Conservation (phyloP, 192 early-diverging fungal genomes). For the Pilobolus umbonatus region DNA sequence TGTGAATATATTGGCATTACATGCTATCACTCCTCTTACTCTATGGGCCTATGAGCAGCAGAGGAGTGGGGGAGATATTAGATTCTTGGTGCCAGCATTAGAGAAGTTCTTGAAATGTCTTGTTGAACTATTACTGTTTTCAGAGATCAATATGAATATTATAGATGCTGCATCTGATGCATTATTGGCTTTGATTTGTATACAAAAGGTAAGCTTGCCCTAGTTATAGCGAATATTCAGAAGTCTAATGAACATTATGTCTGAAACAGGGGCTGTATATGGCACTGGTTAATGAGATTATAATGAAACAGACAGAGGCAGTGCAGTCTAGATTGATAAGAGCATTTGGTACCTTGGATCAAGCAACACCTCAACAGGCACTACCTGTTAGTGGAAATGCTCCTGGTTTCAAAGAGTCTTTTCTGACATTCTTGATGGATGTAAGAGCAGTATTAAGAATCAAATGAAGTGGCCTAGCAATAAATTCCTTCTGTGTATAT, state of each 20-base stretch:
- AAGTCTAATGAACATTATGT: background rate
- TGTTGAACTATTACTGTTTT: constrained; percentile 56
- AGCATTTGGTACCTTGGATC: constrained; percentile 43
- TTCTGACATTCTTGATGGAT: constrained; percentile 57
- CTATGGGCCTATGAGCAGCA: constrained; percentile 50
- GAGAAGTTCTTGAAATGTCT: constrained; percentile 48
- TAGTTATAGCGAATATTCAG: background rate
- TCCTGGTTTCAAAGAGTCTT: constrained; percentile 38
- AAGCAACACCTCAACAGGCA: constrained; percentile 34
- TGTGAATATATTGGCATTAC: constrained; percentile 52
- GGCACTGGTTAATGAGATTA: constrained; percentile 46
- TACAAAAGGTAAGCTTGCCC: constrained; percentile 33
- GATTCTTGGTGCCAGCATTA: constrained; percentile 36
- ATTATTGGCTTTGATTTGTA: constrained; percentile 52
- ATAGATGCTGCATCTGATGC: constrained; percentile 58
- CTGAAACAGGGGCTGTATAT: constrained; percentile 39
- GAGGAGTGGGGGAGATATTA: constrained; percentile 19
- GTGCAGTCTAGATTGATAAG: constrained; percentile 37
- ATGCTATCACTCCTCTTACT: constrained; percentile 59
- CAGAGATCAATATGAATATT: constrained; percentile 56
- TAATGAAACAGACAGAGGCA: constrained; percentile 41
- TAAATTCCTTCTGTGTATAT: no score
- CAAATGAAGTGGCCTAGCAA: constrained; percentile 48
- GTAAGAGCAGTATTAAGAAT: constrained; percentile 62
- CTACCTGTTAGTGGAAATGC: constrained; percentile 30